Evolutionary conservation across 768 basidiomycete genomes (phyloP), one percentile per base, ranked within the genome.

Genomic region (Phaeotremella skinneri): DNA sequence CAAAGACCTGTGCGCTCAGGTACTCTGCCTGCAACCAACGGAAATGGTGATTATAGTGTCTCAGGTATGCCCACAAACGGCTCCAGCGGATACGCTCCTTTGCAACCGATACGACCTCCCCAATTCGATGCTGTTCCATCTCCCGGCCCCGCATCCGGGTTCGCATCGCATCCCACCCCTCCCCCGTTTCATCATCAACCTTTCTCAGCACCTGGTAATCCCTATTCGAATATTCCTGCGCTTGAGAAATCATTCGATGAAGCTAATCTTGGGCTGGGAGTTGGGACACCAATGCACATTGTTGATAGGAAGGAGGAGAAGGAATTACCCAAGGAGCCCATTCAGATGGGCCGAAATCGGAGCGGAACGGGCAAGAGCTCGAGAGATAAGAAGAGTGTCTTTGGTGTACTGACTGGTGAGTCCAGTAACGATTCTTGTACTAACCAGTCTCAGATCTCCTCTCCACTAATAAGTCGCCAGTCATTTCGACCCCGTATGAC

Each of bases 401-500:
- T 77, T 57, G 76, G 76, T 4, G 72, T 74, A 41, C 63, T 77
- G 55, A 73, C 68, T 29, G 76, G 74, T 75, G 51, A 57, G 74
- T 60, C 30, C 3, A 45, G 53, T 37, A 41, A 43, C 27, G 55
- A 43, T 48, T 4, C 30, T 20, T 2, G 27, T 2, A 45, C 57
- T 62, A 39, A 61, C 45, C 2, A 20, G 11, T 7, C 23, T 11
- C 42, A 76, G 75, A 76, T 31, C 64, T 76, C 9, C 48, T 76
- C 48, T 72, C 67, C 31, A 75, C 56, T 11, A 73, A 69, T 53
- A 78, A 77, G 66, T 69, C 75, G 51, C 71, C 77, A 21, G 91
- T 94, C 79, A 98, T 99, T 81, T 91, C 90, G 75, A 93, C 92
- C 0, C 96, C 96, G 0, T 98, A 94, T 76, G 96, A 99, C 79